Evolutionary conservation across 176 grass and related monocot genomes (phyloP).

Genomic region (Chloris gayana): DNA sequence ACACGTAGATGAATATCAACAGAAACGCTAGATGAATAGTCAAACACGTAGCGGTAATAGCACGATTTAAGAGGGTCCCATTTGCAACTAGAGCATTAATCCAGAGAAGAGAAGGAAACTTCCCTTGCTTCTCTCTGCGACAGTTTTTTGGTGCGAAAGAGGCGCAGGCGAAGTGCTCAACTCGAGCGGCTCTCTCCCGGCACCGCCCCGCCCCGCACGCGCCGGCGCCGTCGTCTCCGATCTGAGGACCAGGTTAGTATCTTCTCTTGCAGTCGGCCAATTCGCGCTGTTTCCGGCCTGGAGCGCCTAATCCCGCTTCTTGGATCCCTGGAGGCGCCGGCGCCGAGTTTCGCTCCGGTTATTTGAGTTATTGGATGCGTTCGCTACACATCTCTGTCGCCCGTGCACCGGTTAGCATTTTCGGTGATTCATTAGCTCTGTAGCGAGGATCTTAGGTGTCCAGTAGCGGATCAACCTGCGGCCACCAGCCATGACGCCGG

Average conservation of each 20-base stretch:
- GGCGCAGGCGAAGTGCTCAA: neutral
- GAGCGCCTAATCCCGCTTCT: neutral
- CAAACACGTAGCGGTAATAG: neutral
- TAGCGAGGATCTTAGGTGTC: neutral
- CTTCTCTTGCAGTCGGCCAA: neutral
- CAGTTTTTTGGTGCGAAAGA: conserved; percentile 32
- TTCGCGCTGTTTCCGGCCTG: neutral
- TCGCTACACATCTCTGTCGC: neutral
- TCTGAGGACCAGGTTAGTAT: conserved; percentile 24
- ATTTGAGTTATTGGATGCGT: neutral
- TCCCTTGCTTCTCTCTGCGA: neutral
- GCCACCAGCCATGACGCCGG: neutral
- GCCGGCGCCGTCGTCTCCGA: conserved; percentile 22
- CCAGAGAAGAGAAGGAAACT: neutral
- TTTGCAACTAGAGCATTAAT: neutral
- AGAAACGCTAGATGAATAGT: neutral
- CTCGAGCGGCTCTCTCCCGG: neutral
- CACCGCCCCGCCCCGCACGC: neutral
- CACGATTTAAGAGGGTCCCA: neutral
- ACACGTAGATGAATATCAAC: neutral
- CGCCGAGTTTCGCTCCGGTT: neutral
- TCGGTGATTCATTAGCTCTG: neutral
- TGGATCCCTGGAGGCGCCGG: conserved; percentile 3
- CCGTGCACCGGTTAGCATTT: neutral
- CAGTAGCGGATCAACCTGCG: neutral